A percentile compares a stretch with the other conserved stretches of the same genome.
Conservation (phyloP, 805 yeast genomes). For the Candida endomychidarum region DNA sequence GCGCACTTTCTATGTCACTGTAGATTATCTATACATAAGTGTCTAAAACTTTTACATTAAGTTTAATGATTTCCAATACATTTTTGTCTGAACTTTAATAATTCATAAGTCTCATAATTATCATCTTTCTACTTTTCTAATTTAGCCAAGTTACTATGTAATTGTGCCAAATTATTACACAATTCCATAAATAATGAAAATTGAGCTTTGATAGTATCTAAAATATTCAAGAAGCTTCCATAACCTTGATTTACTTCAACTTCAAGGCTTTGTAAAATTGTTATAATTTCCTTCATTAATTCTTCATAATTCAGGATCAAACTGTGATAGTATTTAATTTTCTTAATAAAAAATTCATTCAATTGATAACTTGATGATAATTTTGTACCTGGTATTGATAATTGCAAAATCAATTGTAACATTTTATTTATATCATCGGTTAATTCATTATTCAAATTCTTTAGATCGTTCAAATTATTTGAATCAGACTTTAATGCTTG, state of each 20-base stretch:
- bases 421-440: conserved; percentile 53
- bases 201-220: conserved; percentile 65
- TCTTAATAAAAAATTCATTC: conserved; percentile 53
- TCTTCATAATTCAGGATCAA: conserved; percentile 57
- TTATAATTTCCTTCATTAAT: conserved; percentile 61
- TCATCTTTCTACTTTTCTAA: conserved; percentile 2
- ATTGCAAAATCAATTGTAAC: conserved; percentile 53
- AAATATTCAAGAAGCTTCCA: conserved; percentile 45
- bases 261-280: conserved; percentile 47
- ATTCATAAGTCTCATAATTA: background rate
- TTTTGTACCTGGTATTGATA: conserved; percentile 54
- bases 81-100: background rate
- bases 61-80: no score
- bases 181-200: conserved; percentile 71
- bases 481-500: conserved; percentile 59
- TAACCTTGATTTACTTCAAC: conserved; percentile 38
- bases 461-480: conserved; percentile 33
- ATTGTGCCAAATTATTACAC: conserved; percentile 70
- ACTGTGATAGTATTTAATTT: conserved; percentile 49
- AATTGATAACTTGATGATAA: conserved; percentile 55
- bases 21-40: background rate
- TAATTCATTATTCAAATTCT: conserved; percentile 38
- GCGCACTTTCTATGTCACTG: background rate
- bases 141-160: conserved; percentile 45
- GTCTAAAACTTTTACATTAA: no score